phyloP scores from a whole-genome alignment of 2,329 filamentous ascomycete species.

The Botryosphaeria dothidea region DNA sequence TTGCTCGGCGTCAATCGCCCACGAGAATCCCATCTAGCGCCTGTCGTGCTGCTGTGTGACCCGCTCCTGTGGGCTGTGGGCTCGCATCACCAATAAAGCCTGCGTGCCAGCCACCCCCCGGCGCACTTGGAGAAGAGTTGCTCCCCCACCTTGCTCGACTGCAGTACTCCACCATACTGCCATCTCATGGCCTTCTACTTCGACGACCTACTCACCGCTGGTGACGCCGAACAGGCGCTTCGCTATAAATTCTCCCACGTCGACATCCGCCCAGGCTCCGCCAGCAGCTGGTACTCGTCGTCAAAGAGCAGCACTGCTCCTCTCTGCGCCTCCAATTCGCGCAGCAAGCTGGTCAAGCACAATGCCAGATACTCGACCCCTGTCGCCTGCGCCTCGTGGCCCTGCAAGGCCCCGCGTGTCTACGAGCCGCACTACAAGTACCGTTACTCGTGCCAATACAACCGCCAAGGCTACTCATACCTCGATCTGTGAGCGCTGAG shows the following conservation, averaged over 20 bases:
- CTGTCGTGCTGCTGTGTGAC: neutral
- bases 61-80: neutral
- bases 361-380: slow-evolving; percentile 13
- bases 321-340: neutral
- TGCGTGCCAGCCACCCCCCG: neutral
- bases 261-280: neutral
- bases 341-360: slow-evolving; percentile 13
- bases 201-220: slow-evolving; percentile 11
- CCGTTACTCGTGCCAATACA: neutral
- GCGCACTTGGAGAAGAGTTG: neutral
- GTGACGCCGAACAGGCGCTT: slow-evolving; percentile 13
- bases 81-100: neutral
- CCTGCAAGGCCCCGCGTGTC: neutral
- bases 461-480: slow-evolving; percentile 1
- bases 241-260: slow-evolving; percentile 5
- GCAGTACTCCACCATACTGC: neutral
- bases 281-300: neutral
- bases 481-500: neutral
- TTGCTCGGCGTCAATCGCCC: neutral
- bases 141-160: neutral
- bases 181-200: slow-evolving; percentile 20
- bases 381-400: slow-evolving; percentile 5
- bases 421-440: neutral
- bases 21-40: neutral
- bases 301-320: neutral